Conservation (phyloP, 1,284 basidiomycete genomes). For the Leccinum pachyderme region DNA sequence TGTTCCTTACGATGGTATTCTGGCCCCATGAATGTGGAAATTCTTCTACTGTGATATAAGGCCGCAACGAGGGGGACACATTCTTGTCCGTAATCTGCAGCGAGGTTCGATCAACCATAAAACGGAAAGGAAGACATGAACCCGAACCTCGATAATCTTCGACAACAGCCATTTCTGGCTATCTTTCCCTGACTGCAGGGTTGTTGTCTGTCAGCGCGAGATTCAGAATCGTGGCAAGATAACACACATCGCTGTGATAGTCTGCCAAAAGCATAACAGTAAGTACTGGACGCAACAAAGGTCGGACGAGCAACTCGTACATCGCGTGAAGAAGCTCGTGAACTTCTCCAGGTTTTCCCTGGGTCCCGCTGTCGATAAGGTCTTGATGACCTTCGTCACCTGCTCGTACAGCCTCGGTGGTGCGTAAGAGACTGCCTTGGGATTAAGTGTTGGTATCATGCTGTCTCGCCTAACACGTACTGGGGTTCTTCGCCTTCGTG, state of each 20-base stretch:
- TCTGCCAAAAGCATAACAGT: constrained; percentile 42
- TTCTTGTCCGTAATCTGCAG: constrained; percentile 63
- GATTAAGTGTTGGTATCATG: constrained; percentile 8
- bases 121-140: not conserved
- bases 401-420: constrained; percentile 56
- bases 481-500: constrained; percentile 35
- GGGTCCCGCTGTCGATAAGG: constrained; percentile 65
- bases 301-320: constrained; percentile 40
- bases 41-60: constrained; percentile 68
- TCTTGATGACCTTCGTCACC: constrained; percentile 62
- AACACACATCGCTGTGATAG: constrained; percentile 71
- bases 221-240: constrained; percentile 11
- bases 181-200: constrained; percentile 66
- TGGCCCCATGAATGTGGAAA: constrained; percentile 93
- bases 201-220: constrained; percentile 10
- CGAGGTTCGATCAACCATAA: constrained; percentile 1
- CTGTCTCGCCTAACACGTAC: constrained; percentile 32
- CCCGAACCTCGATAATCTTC: constrained; percentile 64
- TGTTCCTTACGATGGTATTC: constrained; percentile 71
- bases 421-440: constrained; percentile 48
- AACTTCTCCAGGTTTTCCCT: constrained; percentile 71
- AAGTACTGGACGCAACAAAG: constrained; percentile 29
- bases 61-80: constrained; percentile 54
- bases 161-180: constrained; percentile 84
- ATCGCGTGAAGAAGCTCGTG: constrained; percentile 68